Percentiles rank a stretch among this genome's conserved stretches.
Evolutionary conservation across 2,329 filamentous ascomycete genomes (phyloP).

Genomic region (Phyllachora maydis): DNA sequence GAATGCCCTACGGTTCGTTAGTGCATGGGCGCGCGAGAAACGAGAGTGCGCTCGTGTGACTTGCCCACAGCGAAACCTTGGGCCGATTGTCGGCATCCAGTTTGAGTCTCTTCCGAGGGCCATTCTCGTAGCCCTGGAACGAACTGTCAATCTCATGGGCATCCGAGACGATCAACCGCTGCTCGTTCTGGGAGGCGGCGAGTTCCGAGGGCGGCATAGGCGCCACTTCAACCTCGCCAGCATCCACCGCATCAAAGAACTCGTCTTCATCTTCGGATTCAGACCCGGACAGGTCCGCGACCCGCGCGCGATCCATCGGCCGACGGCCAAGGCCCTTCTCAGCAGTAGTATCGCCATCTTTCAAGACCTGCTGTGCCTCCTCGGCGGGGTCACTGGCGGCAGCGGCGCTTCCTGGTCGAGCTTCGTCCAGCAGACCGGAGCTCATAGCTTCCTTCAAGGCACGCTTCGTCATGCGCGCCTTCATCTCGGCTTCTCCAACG

Average conservation of each 20-base stretch:
- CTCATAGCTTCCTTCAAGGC: constrained; percentile 74
- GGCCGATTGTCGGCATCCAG: constrained; percentile 85
- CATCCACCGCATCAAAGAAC: constrained; percentile 93
- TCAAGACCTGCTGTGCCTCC: too few relatives aligned
- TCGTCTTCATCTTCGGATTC: constrained; percentile 76
- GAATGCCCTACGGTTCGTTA: constrained; percentile 47
- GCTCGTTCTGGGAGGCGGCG: constrained; percentile 17
- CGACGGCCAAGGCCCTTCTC: constrained; percentile 24
- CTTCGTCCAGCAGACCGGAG: constrained; percentile 15
- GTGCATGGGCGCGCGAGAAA: constrained; percentile 1
- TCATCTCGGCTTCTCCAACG: constrained; percentile 77
- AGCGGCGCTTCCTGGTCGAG: constrained; percentile 13
- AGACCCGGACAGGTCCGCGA: constrained; percentile 58
- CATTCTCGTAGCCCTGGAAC: constrained; percentile 83
- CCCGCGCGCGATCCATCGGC: constrained; percentile 46
- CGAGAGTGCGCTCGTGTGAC: constrained; percentile 12
- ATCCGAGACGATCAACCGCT: constrained; percentile 23
- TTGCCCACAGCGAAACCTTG: constrained; percentile 89
- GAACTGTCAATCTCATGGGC: constrained; percentile 49
- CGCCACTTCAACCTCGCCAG: constrained; percentile 71
- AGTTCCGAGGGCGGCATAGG: constrained; percentile 33
- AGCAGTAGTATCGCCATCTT: too few relatives aligned
- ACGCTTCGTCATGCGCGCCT: constrained; percentile 73
- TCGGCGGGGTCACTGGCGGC: constrained; percentile 15
- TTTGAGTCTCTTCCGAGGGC: constrained; percentile 57